Evolutionary conservation across 1,139 yeast genomes (phyloP), one percentile per base, ranked within the genome.

Genomic region (Kluyveromyces marxianus): DNA sequence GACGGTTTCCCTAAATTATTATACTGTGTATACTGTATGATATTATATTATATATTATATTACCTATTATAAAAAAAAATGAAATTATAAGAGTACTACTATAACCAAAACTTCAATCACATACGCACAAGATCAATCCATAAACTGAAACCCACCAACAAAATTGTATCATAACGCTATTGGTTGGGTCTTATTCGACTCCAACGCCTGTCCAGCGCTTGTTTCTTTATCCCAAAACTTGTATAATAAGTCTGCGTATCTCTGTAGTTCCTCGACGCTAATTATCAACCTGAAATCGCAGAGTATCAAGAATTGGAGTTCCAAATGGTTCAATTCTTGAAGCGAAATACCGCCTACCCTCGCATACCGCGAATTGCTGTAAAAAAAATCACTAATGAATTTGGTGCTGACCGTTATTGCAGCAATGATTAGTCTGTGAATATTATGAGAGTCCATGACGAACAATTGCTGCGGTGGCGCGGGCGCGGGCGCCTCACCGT

Each of bases 261-360:
- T 76, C 60, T 90, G 96, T 57, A 92, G 71, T 64, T 92, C 98
- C 62, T 90, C 96, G 25, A 86, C 83, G 33, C 89, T 83, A 41
- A 92, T 86, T 82, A 90, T 79, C 52, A 92, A 73, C 59, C 83
- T 79, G 66, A 92, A 92, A 66, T 92, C 97, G 45, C 92, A 75
- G 51, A 92, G 70, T 43, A 90, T 67, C 54, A 92, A 68, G 63
- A 92, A 92, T 64, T 92, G 97, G 45, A 92, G 70, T 65, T 92
- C 99, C 54, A 92, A 72, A 67, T 88, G 92, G 62, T 94, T 92
- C 60, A 92, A 74, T 62, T 92, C 99, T 49, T 89, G 96, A 48
- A 90, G 75, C 6, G 97, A 96, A 48, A 92, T 74, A 2, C 99
- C 99, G 6, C 99, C 98, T 37, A 92, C 97, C 66, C 92, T 88